phyloP scores from a whole-genome alignment of 129 eudicot genomes.

The Tanacetum coccineum region DNA sequence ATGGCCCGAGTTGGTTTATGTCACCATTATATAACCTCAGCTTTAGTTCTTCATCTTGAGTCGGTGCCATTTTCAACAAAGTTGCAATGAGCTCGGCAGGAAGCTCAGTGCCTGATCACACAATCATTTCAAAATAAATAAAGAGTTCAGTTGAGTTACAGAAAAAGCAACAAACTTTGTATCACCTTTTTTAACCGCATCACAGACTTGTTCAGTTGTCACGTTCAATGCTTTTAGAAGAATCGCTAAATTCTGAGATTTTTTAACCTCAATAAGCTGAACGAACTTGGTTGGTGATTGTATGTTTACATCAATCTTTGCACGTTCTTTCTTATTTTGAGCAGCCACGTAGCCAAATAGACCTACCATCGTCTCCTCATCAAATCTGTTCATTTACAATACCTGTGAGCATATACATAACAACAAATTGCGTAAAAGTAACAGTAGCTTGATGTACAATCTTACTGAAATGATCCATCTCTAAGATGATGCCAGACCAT shows the following conservation, averaged over 20 bases:
- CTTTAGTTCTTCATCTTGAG: conserved; percentile 74
- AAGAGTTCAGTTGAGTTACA: neutral
- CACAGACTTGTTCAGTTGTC: conserved; percentile 78
- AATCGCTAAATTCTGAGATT: conserved; percentile 78
- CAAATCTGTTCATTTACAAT: conserved; percentile 38
- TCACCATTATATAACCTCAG: conserved; percentile 63
- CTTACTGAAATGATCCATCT: conserved; percentile 85
- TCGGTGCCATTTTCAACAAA: conserved; percentile 87
- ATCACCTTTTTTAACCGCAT: conserved; percentile 73
- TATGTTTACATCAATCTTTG: conserved; percentile 34
- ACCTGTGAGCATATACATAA: conserved; percentile 4
- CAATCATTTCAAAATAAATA: neutral
- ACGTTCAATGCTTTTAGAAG: conserved; percentile 77
- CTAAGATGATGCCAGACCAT: conserved; percentile 93
- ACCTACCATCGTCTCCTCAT: conserved; percentile 82
- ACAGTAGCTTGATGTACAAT: neutral
- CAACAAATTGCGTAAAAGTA: neutral
- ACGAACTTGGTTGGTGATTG: conserved; percentile 42
- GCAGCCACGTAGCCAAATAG: conserved; percentile 57
- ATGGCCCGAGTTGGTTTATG: conserved; percentile 60
- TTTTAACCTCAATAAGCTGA: conserved; percentile 71
- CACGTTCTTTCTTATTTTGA: conserved; percentile 35
- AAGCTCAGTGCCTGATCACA: conserved; percentile 67
- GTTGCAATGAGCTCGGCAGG: conserved; percentile 69
- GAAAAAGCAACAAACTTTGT: neutral